Conservation (phyloP, 352 stramenopile species). For the Plasmopara viticola region DNA sequence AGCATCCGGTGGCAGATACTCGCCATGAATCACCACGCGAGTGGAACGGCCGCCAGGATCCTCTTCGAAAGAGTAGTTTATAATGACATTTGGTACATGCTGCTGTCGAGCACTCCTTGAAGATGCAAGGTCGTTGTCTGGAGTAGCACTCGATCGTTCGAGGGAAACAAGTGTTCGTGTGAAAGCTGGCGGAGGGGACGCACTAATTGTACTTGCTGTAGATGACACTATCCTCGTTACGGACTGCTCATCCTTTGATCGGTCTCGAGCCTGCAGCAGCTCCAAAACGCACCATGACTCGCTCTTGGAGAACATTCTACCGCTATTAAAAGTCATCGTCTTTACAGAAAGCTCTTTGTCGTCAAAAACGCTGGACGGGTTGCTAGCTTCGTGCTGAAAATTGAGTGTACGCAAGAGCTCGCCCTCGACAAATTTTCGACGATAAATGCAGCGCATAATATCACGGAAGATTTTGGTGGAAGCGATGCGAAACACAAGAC, state of each 20-base stretch:
- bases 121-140: constrained; percentile 1
- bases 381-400: constrained; percentile 8
- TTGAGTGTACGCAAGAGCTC: constrained; percentile 32
- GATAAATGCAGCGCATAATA: constrained; percentile 34
- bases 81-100: constrained; percentile 35
- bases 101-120: constrained; percentile 13
- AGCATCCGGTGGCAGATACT: constrained; percentile 25
- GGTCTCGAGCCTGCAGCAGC: constrained; percentile 23
- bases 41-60: constrained; percentile 23
- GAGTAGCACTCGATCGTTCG: constrained; percentile 12
- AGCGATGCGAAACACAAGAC: constrained; percentile 26
- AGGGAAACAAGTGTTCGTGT: constrained; percentile 31
- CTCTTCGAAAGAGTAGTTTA: constrained; percentile 42
- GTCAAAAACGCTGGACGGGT: constrained; percentile 17
- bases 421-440: constrained; percentile 28
- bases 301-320: constrained; percentile 30
- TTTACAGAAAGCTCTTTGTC: constrained; percentile 28
- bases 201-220: constrained; percentile 9
- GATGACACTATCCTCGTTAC: constrained; percentile 15
- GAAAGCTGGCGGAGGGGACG: constrained; percentile 15
- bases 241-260: constrained; percentile 22
- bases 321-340: constrained; percentile 31
- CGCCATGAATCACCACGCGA: constrained; percentile 37
- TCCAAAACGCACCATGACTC: constrained; percentile 44
- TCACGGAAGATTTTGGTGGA: constrained; percentile 25